Conservation (phyloP, 768 basidiomycete species). For the Pholiota conissans region DNA sequence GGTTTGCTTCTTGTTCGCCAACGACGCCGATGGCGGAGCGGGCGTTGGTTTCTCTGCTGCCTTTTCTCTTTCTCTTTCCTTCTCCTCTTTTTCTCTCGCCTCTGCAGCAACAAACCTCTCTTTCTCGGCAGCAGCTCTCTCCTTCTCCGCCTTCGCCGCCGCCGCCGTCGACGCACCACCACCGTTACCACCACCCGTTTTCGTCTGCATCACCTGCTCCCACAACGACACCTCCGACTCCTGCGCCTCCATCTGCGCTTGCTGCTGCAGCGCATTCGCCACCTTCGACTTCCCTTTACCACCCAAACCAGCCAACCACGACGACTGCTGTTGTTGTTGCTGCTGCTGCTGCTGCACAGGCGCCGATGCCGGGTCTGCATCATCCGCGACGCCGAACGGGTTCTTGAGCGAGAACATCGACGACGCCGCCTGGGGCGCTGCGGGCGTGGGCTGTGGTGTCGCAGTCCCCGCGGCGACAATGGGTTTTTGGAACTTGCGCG, state of each 20-base stretch:
- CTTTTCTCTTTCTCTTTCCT: background rate
- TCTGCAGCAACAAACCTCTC: background rate
- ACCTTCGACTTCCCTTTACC: background rate
- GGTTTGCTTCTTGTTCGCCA: conserved; percentile 25
- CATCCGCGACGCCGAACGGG: conserved; percentile 1
- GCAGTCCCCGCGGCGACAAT: conserved; percentile 8
- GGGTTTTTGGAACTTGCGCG: conserved; percentile 18
- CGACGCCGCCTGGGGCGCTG: conserved; percentile 1
- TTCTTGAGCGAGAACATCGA: conserved; percentile 2
- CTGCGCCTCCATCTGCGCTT: background rate
- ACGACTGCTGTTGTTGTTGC: background rate
- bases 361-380: background rate
- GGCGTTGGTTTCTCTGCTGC: conserved; percentile 10
- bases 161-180: background rate
- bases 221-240: conserved; percentile 2
- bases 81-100: conserved; percentile 3
- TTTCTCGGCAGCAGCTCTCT: background rate
- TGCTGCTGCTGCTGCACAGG: background rate
- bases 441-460: conserved; percentile 7
- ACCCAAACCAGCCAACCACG: background rate
- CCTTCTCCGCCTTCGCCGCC: background rate
- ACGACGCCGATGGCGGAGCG: conserved; percentile 6
- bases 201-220: background rate
- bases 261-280: background rate
- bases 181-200: background rate